Percentiles rank a stretch among this genome's conserved stretches.
These are phyloP conservation scores for Zelonia costaricensis DNA, from an alignment of 208 protist genomes.

Conservation along the genomic window DNA sequence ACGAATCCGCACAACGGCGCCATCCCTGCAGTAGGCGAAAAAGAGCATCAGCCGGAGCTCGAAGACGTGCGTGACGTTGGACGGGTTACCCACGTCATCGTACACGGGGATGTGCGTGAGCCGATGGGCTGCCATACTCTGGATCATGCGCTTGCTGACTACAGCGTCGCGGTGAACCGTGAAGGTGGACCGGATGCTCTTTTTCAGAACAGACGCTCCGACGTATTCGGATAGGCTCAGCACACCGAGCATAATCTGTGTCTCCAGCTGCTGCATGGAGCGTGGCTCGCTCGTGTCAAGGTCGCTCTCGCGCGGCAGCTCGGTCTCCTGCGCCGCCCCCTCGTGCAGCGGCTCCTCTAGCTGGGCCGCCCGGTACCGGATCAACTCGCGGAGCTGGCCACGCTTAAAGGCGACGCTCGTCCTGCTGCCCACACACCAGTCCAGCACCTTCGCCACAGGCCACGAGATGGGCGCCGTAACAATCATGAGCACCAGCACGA, in stretches of 20 bases:
- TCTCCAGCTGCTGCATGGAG: conserved; percentile 48
- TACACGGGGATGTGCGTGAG: conserved; percentile 61
- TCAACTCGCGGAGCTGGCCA: conserved; percentile 59
- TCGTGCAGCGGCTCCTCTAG: conserved; percentile 7
- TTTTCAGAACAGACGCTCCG: conserved; percentile 43
- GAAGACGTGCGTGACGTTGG: conserved; percentile 52
- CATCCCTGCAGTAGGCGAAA: conserved; percentile 49
- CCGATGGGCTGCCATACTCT: conserved; percentile 43
- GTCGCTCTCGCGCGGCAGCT: conserved; percentile 36
- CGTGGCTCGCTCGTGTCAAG: conserved; percentile 28
- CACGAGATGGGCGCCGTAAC: conserved; percentile 65
- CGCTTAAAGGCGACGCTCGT: conserved; percentile 57
- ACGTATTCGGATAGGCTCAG: conserved; percentile 66
- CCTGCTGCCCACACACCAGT: conserved; percentile 58
- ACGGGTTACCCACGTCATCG: conserved; percentile 45
- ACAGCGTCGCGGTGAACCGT: conserved; percentile 49
- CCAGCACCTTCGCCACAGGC: conserved; percentile 66
- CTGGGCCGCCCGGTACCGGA: conserved; percentile 35
- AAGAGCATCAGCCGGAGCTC: conserved; percentile 62
- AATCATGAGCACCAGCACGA: conserved; percentile 60
- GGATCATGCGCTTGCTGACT: conserved; percentile 46
- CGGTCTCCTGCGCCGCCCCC: conserved; percentile 6
- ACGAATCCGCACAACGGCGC: conserved; percentile 32
- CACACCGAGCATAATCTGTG: conserved; percentile 69
- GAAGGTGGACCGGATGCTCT: conserved; percentile 44